These are phyloP conservation scores for Lentinula guzmanii DNA, from an alignment of 768 basidiomycete species.

Conservation along the genomic window DNA sequence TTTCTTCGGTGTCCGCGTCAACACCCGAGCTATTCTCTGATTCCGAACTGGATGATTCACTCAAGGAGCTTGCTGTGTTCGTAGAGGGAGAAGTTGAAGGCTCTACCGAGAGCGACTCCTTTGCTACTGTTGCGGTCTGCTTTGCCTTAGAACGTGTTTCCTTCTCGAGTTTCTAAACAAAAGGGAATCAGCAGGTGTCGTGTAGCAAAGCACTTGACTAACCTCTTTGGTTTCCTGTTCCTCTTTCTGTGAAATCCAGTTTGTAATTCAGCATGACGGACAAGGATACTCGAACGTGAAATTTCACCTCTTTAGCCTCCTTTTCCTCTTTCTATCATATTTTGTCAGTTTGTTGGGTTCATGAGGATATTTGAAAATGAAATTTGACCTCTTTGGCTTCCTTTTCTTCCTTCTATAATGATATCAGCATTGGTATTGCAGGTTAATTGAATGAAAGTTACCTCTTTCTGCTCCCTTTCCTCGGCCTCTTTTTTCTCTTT, in stretches of 20 bases:
- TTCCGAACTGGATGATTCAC: slow-evolving; percentile 46
- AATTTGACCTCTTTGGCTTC: slow-evolving; percentile 48
- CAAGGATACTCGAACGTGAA: background rate
- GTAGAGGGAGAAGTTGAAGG: slow-evolving; percentile 14
- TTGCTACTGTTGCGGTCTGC: slow-evolving; percentile 29
- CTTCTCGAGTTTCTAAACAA: slow-evolving; percentile 46
- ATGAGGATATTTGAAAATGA: background rate
- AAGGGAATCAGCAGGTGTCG: background rate
- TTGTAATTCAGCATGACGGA: background rate
- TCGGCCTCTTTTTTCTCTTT: slow-evolving; percentile 77
- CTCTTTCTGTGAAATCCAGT: slow-evolving; percentile 31
- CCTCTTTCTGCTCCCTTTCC: slow-evolving; percentile 44
- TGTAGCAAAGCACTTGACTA: background rate
- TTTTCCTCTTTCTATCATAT: slow-evolving; percentile 35
- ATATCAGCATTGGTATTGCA: background rate
- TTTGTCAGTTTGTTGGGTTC: background rate
- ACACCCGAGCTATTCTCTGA: slow-evolving; percentile 54
- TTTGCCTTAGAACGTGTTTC: slow-evolving; percentile 51
- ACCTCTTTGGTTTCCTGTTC: slow-evolving; percentile 57
- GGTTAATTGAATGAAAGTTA: slow-evolving; percentile 9
- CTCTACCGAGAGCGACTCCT: slow-evolving; percentile 18
- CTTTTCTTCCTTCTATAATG: slow-evolving; percentile 44
- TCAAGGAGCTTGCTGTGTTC: slow-evolving; percentile 1
- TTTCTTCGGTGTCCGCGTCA: slow-evolving; percentile 74
- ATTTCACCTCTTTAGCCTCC: slow-evolving; percentile 39